Percentiles rank a stretch among this genome's conserved stretches.
These are phyloP conservation scores for Xylaria telfairii DNA, from an alignment of 495 filamentous ascomycete genomes.

Conservation along the genomic window DNA sequence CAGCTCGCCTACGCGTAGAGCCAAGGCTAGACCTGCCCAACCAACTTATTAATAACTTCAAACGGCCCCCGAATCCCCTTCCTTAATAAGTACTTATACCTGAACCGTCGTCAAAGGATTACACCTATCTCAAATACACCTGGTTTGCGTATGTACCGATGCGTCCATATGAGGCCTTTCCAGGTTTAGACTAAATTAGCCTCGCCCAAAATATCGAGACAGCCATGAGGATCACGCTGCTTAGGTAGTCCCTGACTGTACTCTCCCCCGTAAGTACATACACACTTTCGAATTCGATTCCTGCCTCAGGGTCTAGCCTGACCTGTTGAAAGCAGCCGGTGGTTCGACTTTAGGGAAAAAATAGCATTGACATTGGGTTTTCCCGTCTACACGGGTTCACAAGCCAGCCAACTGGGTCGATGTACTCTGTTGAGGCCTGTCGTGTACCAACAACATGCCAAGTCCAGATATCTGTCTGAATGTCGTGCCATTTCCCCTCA, in stretches of 20 bases:
- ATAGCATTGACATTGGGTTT: slow-evolving; percentile 3
- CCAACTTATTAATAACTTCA: slow-evolving; percentile 28
- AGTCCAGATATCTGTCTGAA: not conserved
- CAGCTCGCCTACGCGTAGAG: not conserved
- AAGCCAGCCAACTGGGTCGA: not conserved
- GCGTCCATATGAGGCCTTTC: not conserved
- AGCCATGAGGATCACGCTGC: not conserved
- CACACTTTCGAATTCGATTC: not conserved
- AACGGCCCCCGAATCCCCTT: slow-evolving; percentile 25
- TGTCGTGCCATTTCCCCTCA: not conserved
- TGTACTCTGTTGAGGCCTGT: not conserved
- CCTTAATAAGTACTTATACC: slow-evolving; percentile 15
- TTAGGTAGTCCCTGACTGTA: slow-evolving; percentile 16
- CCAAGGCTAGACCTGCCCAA: not conserved
- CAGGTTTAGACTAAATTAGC: slow-evolving; percentile 13
- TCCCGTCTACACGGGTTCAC: not conserved
- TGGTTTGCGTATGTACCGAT: slow-evolving; percentile 1
- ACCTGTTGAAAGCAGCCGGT: not conserved
- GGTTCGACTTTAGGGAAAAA: not conserved
- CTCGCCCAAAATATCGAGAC: slow-evolving; percentile 20
- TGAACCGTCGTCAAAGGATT: slow-evolving; percentile 8
- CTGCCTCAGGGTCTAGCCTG: not conserved
- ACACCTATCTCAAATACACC: slow-evolving; percentile 15
- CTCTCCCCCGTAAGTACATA: not conserved
- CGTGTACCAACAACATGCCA: not conserved